Base-by-base conservation (phyloP, 2,329 filamentous ascomycete genomes). In the Ustilaginoidea virens region DNA sequence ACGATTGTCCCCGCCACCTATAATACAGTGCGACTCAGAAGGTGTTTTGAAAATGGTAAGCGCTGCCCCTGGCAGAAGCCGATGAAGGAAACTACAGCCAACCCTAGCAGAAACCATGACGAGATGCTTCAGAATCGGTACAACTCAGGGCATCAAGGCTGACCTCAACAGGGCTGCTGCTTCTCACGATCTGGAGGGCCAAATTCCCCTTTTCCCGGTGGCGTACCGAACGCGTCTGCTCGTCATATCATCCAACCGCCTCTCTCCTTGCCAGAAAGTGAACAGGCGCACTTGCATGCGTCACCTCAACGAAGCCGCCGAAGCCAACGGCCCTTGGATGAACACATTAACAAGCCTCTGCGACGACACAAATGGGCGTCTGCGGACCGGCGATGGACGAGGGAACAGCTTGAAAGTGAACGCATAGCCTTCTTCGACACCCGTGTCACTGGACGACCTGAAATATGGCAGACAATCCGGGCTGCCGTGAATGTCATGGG, bases 391-490 rank as follows among this genome's bases (percentile, higher is more conserved):
- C 52, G 57, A 11, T 92, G 80, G 80, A 85, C 80, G 1, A 70
- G 67, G n/a, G 46, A 55, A 11, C 60, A 76, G 30, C 60, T 93
- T 2, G 69, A 73, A 33, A 63, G 63, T 18, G 81, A 93, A 54
- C 69, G 87, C 27, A 58, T 56, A 27, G 83, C 83, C 36, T 94
- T 92, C 61, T 96, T 92, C 52, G 85, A 94, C 36, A 94, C 86
- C 2, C 63, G 83, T 26, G 81, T 92, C 11, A 80, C 78, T 0
- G 83, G 83, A 2, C 66, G 72, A 4, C 45, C 65, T 4, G 81
- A 93, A 51, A 67, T 90, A 16, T 96, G 87, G 87, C 71, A 71
- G 40, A 76, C 80, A 1, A 52, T 94, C 10, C 66, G 66, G 25
- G 59, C 72, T 1, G 78, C 75, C 0, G 61, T 83, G 12, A 68